Evolutionary conservation across 2,329 filamentous ascomycete species (phyloP), one percentile per base, ranked within the genome.

Genomic region (Sclerotinia spermophila): DNA sequence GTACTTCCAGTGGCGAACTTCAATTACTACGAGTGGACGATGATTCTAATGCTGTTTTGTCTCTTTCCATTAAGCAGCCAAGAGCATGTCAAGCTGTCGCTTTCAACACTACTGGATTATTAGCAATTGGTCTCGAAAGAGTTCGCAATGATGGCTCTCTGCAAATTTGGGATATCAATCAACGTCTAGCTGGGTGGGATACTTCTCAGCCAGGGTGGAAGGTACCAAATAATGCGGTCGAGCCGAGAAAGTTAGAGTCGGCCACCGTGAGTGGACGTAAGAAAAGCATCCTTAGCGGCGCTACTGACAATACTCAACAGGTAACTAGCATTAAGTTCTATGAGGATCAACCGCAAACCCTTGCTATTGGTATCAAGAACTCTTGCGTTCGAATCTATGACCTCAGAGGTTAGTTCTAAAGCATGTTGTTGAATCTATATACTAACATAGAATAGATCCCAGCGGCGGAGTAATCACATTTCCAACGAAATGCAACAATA

Each of bases 301-400:
- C 62, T 35, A 65, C 68, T 69, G 51, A 86, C 5, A 89, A 87
- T 67, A 90, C 13, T n/a, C 48, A 93, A 56, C 90, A 91, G n/a
- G 90, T 96, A 35, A 92, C 91, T 1, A 94, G 92, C 77, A 89
- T 94, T 75, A 90, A 92, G 76, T 96, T 95, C 82, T 94, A 95
- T 71, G 87, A 92, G 71, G 87, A 91, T 74, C 90, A 89, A 73
- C 92, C 92, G 13, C 87, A 93, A 73, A 91, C 90, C 33, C 82
- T 96, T 17, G 87, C 94, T 40, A 89, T 90, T 40, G 92, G 91
- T 1, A 90, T 94, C 65, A 92, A 92, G 74, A 87, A 90, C 58
- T 88, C 92, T 74, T 92, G 90, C 51, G 85, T 96, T 60, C 85
- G 91, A 24, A 86, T 95, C 40, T 93, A 94, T 76, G 93, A 96